Evolutionary conservation across 768 basidiomycete genomes (phyloP).

Genomic region (Russula compacta): DNA sequence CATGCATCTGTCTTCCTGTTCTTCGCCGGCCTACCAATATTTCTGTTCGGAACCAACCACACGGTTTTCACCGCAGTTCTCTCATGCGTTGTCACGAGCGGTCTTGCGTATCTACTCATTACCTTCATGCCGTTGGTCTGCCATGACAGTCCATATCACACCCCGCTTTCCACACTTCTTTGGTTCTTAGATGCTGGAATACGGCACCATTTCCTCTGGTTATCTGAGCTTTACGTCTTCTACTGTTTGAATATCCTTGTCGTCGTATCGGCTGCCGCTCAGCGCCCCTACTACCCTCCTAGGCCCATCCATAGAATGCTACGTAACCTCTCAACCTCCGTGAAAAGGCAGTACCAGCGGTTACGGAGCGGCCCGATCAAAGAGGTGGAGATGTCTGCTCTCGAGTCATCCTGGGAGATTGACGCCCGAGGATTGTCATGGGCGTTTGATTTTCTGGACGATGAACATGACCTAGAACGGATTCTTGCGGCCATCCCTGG

Average conservation of each 20-base stretch:
- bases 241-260: not conserved
- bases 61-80: not conserved
- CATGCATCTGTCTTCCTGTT: not conserved
- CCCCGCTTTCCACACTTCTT: not conserved
- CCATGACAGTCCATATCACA: not conserved
- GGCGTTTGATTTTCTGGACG: not conserved
- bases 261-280: too few species aligned
- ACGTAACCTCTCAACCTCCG: not conserved
- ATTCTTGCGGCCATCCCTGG: not conserved
- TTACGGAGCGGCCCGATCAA: not conserved
- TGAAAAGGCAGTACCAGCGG: too few species aligned
- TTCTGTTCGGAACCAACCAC: not conserved
- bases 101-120: not conserved
- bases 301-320: not conserved
- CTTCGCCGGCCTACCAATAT: not conserved
- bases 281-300: not conserved
- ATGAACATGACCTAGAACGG: not conserved
- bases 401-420: not conserved
- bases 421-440: not conserved
- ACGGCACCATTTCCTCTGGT: not conserved
- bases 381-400: not conserved
- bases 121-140: not conserved
- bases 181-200: not conserved
- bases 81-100: not conserved
- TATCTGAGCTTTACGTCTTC: too few species aligned